Conservation (phyloP, 2,329 filamentous ascomycete species). For the Metarhizium anisopliae region DNA sequence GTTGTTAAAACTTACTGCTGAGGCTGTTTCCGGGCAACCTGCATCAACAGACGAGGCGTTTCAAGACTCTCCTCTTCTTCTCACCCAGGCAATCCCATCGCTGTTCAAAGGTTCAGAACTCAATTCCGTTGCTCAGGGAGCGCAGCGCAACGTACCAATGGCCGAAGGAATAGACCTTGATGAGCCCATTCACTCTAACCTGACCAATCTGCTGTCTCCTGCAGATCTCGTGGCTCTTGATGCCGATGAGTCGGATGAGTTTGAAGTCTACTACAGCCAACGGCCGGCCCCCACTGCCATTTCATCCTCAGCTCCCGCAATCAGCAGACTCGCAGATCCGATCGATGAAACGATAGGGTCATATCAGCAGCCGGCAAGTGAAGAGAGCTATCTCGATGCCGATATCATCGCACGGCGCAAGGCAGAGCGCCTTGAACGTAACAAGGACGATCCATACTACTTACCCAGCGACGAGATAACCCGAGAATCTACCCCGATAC, state of each 20-base stretch:
- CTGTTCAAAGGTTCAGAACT: constrained; percentile 81
- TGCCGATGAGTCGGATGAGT: constrained; percentile 53
- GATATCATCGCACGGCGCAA: constrained; percentile 67
- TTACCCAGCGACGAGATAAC: constrained; percentile 52
- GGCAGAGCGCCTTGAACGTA: constrained; percentile 69
- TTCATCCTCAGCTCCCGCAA: constrained; percentile 43
- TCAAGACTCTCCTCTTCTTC: constrained; percentile 68
- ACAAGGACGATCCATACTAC: constrained; percentile 93
- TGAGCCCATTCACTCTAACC: constrained; percentile 67
- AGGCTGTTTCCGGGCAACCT: constrained; percentile 64
- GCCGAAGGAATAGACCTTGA: constrained; percentile 72
- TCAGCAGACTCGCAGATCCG: constrained; percentile 41
- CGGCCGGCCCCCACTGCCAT: constrained; percentile 41
- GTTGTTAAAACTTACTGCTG: constrained; percentile 74
- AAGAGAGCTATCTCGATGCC: constrained; percentile 61
- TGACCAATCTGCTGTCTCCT: constrained; percentile 57
- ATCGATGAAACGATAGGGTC: constrained; percentile 41
- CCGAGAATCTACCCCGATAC: constrained; percentile 65
- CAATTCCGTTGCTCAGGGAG: constrained; percentile 77
- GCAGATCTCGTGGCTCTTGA: constrained; percentile 41
- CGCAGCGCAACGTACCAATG: constrained; percentile 77
- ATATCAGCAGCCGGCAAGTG: constrained; percentile 46
- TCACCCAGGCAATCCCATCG: constrained; percentile 84
- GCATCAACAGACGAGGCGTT: constrained; percentile 41
- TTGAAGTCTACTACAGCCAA: constrained; percentile 57